Base-by-base conservation (phyloP, 352 stramenopile genomes). In the Hyaloperonospora arabidopsidis region DNA sequence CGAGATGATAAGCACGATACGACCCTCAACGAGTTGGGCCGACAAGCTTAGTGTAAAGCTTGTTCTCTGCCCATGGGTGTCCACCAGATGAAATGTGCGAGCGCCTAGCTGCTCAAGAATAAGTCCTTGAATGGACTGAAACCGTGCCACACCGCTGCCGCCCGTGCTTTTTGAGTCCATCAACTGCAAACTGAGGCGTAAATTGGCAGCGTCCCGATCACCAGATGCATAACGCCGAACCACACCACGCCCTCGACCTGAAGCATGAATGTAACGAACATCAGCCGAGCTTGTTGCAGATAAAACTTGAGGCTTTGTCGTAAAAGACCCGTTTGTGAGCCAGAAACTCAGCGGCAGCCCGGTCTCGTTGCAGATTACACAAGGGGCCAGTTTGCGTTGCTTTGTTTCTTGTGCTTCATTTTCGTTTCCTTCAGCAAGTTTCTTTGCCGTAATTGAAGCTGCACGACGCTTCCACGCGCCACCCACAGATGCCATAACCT, bases 321-420 rank as follows among this genome's bases (percentile, higher is more conserved):
- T 72, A 14, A 61, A 63, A 2, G 67, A 65, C 0, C 69, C 65
- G 52, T 78, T 81, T 5, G 63, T 86, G 23, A 89, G 71, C 82
- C 82, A 89, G 45, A 87, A 92, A 11, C 52, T 71, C 23, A 93
- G 45, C 6, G 69, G 61, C 2, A 93, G 45, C 0, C 83, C 83
- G 4, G 83, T 89, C 35, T 91, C 80, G 29, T 93, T 93, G 23
- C 76, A 71, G 21, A 93, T 80, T 14, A 89, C 72, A 57, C 80
- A 89, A 2, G 83, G 83, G 12, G 83, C 80, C 50, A 79, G 63
- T 40, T 84, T 79, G 44, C 59, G 59, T 29, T 55, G 64, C 23
- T 79, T 64, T 13, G 25, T 57, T n/a, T 66, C 55, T 23, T 67
- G 49, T 2, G 59, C 54, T 45, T 61, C 36, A 19, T 39, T 44